phyloP scores from a whole-genome alignment of 345 rosid species.

The Eucalyptus rudis region DNA sequence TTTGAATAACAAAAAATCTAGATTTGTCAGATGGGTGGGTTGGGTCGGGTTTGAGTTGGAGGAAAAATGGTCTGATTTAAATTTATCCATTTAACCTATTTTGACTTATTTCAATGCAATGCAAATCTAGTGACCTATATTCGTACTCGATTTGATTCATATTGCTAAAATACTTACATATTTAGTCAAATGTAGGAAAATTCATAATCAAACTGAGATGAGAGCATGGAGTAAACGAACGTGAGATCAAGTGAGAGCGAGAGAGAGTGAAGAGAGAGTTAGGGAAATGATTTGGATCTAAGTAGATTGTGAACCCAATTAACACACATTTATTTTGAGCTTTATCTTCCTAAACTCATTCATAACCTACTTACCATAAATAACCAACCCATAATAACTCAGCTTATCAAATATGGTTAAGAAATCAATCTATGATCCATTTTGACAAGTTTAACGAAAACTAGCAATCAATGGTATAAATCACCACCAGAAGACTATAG shows the following conservation, averaged over 20 bases:
- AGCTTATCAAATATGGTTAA: neutral
- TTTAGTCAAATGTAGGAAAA: too few species aligned
- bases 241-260: neutral
- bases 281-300: neutral
- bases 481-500: neutral
- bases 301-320: neutral
- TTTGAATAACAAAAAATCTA: neutral
- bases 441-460: neutral
- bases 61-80: fast-evolving
- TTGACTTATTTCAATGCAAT: neutral
- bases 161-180: too few species aligned
- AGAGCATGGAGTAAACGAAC: neutral
- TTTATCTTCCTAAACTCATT: neutral
- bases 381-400: too few species aligned
- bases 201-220: too few species aligned
- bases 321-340: too few species aligned
- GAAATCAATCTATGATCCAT: neutral
- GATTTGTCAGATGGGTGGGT: fast-evolving
- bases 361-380: neutral
- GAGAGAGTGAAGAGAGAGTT: neutral
- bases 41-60: neutral
- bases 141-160: fast-evolving
- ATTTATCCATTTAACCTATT: too few species aligned
- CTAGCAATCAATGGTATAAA: neutral
- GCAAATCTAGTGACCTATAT: neutral